These are phyloP conservation scores for Usnea hakonensis DNA, from an alignment of 495 filamentous ascomycete genomes.

Conservation along the genomic window DNA sequence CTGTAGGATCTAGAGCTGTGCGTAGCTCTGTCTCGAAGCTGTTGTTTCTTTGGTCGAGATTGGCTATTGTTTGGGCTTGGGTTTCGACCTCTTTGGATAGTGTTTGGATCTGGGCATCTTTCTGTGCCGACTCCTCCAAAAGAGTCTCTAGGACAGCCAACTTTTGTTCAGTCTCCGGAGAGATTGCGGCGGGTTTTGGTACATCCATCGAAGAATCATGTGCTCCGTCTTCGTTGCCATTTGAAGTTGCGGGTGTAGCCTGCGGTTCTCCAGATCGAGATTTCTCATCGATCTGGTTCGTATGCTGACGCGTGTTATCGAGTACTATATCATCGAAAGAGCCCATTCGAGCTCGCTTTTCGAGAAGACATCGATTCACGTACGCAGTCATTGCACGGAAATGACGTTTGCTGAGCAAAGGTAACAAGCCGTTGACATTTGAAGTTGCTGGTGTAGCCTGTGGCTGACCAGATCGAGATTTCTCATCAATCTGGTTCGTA, in stretches of 20 bases:
- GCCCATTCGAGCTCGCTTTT: no score
- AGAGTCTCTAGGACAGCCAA: neutral
- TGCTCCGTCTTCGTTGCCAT: neutral
- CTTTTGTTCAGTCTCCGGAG: neutral
- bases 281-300: neutral
- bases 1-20: neutral
- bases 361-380: no score
- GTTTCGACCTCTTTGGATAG: neutral
- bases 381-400: no score
- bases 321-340: neutral
- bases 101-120: neutral
- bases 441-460: neutral
- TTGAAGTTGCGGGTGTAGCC: neutral
- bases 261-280: neutral
- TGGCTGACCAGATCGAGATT: neutral
- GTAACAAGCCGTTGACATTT: neutral
- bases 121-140: neutral
- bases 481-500: neutral
- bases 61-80: neutral
- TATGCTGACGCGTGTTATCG: neutral
- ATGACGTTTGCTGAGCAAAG: no score
- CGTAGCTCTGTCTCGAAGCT: neutral
- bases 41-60: neutral
- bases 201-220: neutral
- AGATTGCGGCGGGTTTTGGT: neutral